These are phyloP conservation scores for Moesziomyces sp. DNA, from an alignment of 1,284 basidiomycete species.

Conservation along the genomic window DNA sequence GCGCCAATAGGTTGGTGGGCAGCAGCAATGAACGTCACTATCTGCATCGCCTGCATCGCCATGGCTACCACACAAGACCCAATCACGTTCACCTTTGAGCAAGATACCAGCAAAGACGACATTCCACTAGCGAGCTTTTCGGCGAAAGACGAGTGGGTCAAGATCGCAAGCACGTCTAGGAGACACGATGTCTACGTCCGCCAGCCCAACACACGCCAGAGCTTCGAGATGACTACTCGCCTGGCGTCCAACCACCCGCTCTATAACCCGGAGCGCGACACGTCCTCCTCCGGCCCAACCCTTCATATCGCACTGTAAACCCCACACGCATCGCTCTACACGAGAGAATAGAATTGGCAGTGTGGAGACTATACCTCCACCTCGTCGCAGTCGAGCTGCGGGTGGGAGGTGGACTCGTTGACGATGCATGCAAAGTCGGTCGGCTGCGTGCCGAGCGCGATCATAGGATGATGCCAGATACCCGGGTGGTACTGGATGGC, in stretches of 20 bases:
- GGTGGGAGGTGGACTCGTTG: conserved; percentile 45
- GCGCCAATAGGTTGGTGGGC: conserved; percentile 13
- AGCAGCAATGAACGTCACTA: conserved; percentile 12
- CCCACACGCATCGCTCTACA: background rate
- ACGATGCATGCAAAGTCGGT: conserved; percentile 65
- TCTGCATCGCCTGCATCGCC: conserved; percentile 12
- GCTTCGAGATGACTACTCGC: conserved; percentile 7
- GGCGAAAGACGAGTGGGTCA: conserved; percentile 6
- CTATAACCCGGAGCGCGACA: conserved; percentile 1
- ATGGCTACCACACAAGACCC: conserved; percentile 22
- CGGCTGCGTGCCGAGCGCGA: conserved; percentile 44
- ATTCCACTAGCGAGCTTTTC: no score
- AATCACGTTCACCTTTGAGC: conserved; percentile 13
- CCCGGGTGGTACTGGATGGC: conserved; percentile 61
- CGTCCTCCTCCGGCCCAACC: conserved; percentile 6
- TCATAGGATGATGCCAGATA: conserved; percentile 63
- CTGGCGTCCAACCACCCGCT: conserved; percentile 19
- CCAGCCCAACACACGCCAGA: background rate
- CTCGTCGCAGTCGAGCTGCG: conserved; percentile 55
- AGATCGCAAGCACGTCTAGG: conserved; percentile 14
- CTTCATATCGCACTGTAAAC: conserved; percentile 15
- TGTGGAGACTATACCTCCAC: conserved; percentile 21
- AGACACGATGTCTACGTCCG: conserved; percentile 21
- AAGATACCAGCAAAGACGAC: no score
- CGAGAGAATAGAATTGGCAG: background rate